Percentiles rank a stretch among this genome's conserved stretches.
Conservation (phyloP, 768 basidiomycete species). For the Daedaleopsis sinensis region DNA sequence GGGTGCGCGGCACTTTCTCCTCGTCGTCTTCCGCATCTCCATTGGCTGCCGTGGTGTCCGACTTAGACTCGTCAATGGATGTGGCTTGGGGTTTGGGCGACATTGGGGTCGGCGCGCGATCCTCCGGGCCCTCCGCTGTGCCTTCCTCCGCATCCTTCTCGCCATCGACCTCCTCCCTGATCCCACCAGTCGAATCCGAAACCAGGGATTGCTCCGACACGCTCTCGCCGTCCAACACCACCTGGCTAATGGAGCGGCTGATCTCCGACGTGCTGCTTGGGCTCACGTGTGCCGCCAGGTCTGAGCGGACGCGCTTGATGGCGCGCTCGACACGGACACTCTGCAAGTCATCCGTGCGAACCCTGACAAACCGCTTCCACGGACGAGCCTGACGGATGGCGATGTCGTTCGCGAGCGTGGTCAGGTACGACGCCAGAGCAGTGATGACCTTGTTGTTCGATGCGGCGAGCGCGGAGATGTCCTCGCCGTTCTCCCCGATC, state of each 20-base stretch:
- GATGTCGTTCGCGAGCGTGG: conserved; percentile 70
- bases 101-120: conserved; percentile 25
- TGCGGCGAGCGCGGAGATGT: conserved; percentile 29
- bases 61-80: conserved; percentile 5
- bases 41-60: conserved; percentile 3
- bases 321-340: conserved; percentile 86
- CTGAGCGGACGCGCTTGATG: conserved; percentile 85
- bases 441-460: conserved; percentile 58
- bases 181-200: conserved; percentile 9
- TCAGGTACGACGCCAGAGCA: conserved; percentile 78
- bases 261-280: conserved; percentile 32
- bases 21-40: conserved; percentile 26
- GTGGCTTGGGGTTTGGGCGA: conserved; percentile 18
- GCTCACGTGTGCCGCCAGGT: conserved; percentile 73
- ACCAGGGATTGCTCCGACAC: conserved; percentile 18
- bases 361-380: conserved; percentile 87
- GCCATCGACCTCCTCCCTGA: conserved; percentile 12
- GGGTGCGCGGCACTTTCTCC: conserved; percentile 24
- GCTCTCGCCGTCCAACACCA: conserved; percentile 27
- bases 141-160: conserved; percentile 19
- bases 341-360: conserved; percentile 86
- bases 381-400: conserved; percentile 62
- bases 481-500: conserved; percentile 27
- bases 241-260: conserved; percentile 36
- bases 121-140: conserved; percentile 19